Evolutionary conservation across 495 filamentous ascomycete species (phyloP).

Genomic region (Penicillium robsamsonii): DNA sequence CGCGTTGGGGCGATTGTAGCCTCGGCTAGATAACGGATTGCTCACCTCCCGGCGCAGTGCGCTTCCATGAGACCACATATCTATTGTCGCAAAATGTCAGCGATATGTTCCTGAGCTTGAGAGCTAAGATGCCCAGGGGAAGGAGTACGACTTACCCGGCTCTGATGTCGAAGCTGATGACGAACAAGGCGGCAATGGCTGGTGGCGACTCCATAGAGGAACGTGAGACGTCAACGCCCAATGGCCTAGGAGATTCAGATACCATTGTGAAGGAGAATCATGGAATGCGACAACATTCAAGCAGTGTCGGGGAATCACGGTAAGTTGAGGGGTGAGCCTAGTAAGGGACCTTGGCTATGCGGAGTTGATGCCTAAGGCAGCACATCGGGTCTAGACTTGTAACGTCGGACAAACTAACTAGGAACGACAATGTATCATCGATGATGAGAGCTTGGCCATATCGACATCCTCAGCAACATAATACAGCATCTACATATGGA

Average conservation of each 20-base stretch:
- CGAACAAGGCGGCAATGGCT: constrained; percentile 76
- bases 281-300: constrained; percentile 16
- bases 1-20: constrained; percentile 10
- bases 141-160: constrained; percentile 57
- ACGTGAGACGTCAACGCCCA: constrained; percentile 38
- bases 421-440: no score
- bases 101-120: constrained; percentile 10
- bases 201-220: constrained; percentile 50
- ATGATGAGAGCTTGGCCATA: no score
- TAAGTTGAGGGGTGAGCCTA: constrained; percentile 13
- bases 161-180: constrained; percentile 84
- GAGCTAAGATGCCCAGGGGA: constrained; percentile 3
- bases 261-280: constrained; percentile 27
- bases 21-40: constrained; percentile 17
- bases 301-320: constrained; percentile 27
- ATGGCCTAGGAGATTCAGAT: constrained; percentile 29
- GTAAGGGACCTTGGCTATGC: constrained; percentile 11
- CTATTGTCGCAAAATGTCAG: constrained; percentile 37
- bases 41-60: constrained; percentile 59
- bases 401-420: background rate
- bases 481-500: background rate
- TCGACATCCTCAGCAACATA: background rate
- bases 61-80: constrained; percentile 85
- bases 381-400: background rate
- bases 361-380: constrained; percentile 14